These are phyloP conservation scores for Monosporascus cannonballus DNA, from an alignment of 2,329 filamentous ascomycete genomes.

Conservation along the genomic window DNA sequence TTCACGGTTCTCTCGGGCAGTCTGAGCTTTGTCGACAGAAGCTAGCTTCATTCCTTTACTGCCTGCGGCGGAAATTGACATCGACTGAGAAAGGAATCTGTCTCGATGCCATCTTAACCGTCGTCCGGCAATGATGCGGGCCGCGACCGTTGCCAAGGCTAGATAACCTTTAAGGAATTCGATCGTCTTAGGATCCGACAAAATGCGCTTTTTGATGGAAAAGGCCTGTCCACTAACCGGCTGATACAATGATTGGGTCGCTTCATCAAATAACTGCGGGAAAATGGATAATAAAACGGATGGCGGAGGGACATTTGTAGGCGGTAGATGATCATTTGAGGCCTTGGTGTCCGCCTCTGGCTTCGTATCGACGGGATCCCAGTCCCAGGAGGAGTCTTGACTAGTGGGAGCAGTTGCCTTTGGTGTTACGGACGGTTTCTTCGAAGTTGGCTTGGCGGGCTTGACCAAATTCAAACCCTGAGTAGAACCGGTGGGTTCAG, in stretches of 20 bases:
- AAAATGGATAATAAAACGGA: slow-evolving; percentile 75
- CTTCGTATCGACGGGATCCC: slow-evolving; percentile 37
- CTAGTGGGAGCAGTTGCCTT: slow-evolving; percentile 10
- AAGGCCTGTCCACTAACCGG: slow-evolving; percentile 53
- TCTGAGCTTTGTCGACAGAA: slow-evolving; percentile 76
- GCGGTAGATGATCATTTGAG: slow-evolving; percentile 45
- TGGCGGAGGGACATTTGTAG: slow-evolving; percentile 84
- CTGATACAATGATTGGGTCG: slow-evolving; percentile 59
- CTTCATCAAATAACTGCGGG: slow-evolving; percentile 61
- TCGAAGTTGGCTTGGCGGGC: slow-evolving; percentile 6
- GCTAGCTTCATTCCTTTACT: slow-evolving; percentile 87
- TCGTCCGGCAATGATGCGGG: slow-evolving; percentile 77
- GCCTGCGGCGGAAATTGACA: slow-evolving; percentile 75
- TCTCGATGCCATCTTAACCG: slow-evolving; percentile 89
- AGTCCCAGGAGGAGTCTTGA: slow-evolving; percentile 37
- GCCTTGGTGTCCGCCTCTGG: slow-evolving; percentile 12
- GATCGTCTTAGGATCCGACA: slow-evolving; percentile 56
- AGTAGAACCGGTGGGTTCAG: slow-evolving; percentile 14
- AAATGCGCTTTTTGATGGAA: slow-evolving; percentile 54
- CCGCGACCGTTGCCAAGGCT: slow-evolving; percentile 59
- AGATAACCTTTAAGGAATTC: slow-evolving; percentile 61
- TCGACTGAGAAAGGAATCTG: slow-evolving; percentile 74
- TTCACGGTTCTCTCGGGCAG: slow-evolving; percentile 78
- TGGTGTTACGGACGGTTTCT: slow-evolving; percentile 4
- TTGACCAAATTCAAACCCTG: slow-evolving; percentile 24